Base-by-base conservation (phyloP, 2,329 filamentous ascomycete species). In the Neopestalotiopsis rosae region DNA sequence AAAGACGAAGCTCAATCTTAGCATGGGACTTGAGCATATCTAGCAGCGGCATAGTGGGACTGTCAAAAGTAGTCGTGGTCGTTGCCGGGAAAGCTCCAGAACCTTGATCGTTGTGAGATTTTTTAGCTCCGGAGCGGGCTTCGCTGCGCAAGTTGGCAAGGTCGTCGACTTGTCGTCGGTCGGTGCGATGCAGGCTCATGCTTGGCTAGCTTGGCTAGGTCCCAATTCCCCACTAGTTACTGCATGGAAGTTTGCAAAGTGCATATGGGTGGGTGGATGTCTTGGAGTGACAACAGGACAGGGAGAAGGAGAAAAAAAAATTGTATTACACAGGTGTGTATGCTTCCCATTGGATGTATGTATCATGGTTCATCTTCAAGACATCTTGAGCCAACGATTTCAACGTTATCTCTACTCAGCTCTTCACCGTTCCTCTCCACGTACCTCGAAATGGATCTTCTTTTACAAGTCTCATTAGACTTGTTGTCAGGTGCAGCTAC, bases 41-140 rank as follows among this genome's bases (percentile, higher is more conserved):
- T 64, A 64, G 57, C 61, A 42, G 20, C 40, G 20, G 20, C 38
- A 64, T 34, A 40, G 59, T 45, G 61, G 61, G 61, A 64, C 42
- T 45, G 42, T 49, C 40, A 49, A 28, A 38, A n/a, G 40, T 28
- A 34, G 30, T 34, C n/a, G 57, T 30, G n/a, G 45, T 52, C 6
- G 45, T 52, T n/a, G 45, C 45, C 20, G 45, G 45, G 20, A 52
- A 52, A 20, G 45, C 45, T 52, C 45, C 45, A 52, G 28, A 64
- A 64, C 61, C 61, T 64, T 64, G 61, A 49, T 64, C 61, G 42
- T 64, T 34, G 61, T 64, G 38, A 52, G 45, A 45, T 32, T 64
- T 52, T 45, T 52, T 64, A 64, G 61, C 38, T 52, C 24, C 61
- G 61, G 34, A 64, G 61, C 34, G 40, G 59, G 59, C 32, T 20